Base-by-base conservation (phyloP, 1,284 basidiomycete genomes). In the Athelia psychrophila region DNA sequence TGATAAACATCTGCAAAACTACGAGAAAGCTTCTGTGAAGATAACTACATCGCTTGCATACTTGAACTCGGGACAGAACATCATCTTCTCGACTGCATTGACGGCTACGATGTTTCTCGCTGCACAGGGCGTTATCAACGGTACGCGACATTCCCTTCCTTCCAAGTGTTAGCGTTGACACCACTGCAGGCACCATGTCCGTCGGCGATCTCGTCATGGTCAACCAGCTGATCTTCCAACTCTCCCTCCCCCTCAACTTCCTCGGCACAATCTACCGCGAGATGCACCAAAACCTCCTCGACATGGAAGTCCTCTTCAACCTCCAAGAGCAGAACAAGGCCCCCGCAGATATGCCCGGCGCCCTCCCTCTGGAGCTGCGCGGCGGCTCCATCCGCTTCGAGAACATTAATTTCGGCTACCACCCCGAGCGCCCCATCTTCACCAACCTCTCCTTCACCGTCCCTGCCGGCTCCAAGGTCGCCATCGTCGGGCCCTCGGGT, bases 161-260 rank as follows among this genome's bases (percentile, higher is more conserved):
- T 48, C 3, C 19, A 32, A n/a, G 10, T 27, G 23, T 10, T 19
- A 4, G 25, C 51, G 23, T 46, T 47, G 23, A 30, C 13, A 23
- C 40, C 38, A 15, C 22, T 44, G 22, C 54, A 93, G 95, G 95
- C 12, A 94, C 92, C 0, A 98, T 99, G 96, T 98, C 95, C 2
- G 83, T 99, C 22, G 97, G 96, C 10, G 96, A 99, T 66, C 80
- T 99, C 19, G 97, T 99, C 56, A 97, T 99, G 91, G 90, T 97
- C 61, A 99, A 99, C 69, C 96, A 98, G 66, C 81, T 99, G n/a
- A 95, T 99, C 35, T 99, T 99, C 76, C 97, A 99, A 68, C 76
- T 99, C 0, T 96, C 93, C 1, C 74, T 99, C 20, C 96, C 96
- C 2, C 82, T 99, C 56, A 98, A 98, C 73, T 99, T 99, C 72